Evolutionary conservation across 192 early-diverging fungal genomes (phyloP).

Genomic region (Gorgonomyces haynaldii): DNA sequence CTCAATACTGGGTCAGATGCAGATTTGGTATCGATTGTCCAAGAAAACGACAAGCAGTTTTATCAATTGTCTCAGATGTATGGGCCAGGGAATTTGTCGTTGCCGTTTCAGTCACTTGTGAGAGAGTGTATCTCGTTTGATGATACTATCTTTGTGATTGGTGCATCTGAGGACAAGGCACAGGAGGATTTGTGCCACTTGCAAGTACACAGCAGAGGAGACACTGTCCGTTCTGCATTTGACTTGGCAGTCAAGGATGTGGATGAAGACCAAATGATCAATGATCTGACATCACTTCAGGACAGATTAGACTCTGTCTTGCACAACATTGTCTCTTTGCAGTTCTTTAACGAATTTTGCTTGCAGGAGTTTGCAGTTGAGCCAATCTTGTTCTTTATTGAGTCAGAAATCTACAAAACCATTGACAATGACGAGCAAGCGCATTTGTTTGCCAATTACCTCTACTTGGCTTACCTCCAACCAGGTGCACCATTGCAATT

Average conservation of each 20-base stretch:
- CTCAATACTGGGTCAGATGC: constrained; percentile 2
- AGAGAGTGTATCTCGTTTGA: constrained; percentile 24
- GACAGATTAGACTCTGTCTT: constrained; percentile 26
- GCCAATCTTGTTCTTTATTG: constrained; percentile 70
- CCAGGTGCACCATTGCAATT: constrained; percentile 54
- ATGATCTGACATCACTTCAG: constrained; percentile 3
- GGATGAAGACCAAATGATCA: background rate
- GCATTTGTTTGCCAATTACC: constrained; percentile 33
- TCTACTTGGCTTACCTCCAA: constrained; percentile 67
- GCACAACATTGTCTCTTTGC: constrained; percentile 23
- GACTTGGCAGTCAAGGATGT: background rate
- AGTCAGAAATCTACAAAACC: constrained; percentile 65
- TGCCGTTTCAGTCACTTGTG: constrained; percentile 21
- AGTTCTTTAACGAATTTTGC: constrained; percentile 43
- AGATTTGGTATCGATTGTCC: too few species aligned
- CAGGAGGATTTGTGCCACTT: background rate
- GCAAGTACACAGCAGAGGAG: background rate
- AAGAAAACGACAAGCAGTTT: constrained; percentile 4
- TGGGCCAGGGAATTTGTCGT: constrained; percentile 22
- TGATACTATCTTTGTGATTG: constrained; percentile 19
- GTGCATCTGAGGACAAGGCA: constrained; percentile 21
- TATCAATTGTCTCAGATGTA: constrained; percentile 25
- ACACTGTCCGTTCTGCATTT: background rate
- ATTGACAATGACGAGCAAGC: background rate
- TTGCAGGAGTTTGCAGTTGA: constrained; percentile 67